Conservation (phyloP, 306 rosid genomes). For the Glycine tomentella region DNA sequence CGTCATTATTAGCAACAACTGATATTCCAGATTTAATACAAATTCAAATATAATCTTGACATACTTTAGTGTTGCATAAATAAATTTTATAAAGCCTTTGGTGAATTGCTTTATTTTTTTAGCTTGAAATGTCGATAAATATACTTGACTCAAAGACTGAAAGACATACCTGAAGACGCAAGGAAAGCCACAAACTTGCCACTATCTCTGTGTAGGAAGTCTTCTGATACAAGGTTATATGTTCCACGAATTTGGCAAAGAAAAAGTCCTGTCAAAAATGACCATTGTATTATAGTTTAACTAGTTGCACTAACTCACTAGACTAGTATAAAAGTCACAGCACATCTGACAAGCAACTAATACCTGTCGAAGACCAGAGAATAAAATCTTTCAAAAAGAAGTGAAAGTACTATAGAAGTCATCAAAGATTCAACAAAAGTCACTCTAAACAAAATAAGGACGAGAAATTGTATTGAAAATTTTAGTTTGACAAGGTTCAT, state of each 20-base stretch:
- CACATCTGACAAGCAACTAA: constrained; percentile 33
- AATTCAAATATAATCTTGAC: constrained; percentile 22
- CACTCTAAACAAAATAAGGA: too few species aligned
- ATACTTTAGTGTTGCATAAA: background rate
- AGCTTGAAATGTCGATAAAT: constrained; percentile 5
- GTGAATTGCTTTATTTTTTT: constrained; percentile 26
- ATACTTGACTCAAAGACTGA: constrained; percentile 10
- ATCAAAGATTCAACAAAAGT: too few species aligned
- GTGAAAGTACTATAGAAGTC: too few species aligned
- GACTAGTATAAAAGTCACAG: constrained; percentile 4
- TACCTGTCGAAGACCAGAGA: constrained; percentile 7
- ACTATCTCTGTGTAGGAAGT: constrained; percentile 90
- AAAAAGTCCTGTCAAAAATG: constrained; percentile 70
- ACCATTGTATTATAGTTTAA: constrained; percentile 42
- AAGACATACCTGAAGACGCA: constrained; percentile 91
- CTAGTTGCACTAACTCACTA: constrained; percentile 28
- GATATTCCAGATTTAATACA: constrained; percentile 37
- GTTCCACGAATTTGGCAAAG: constrained; percentile 70
- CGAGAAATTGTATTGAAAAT: too few species aligned
- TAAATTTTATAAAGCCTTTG: constrained; percentile 19
- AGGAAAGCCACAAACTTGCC: constrained; percentile 98
- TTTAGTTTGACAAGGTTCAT: too few species aligned
- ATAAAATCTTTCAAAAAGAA: too few species aligned
- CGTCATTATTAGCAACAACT: constrained; percentile 31
- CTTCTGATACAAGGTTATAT: constrained; percentile 78